Base-by-base conservation (phyloP, 768 basidiomycete genomes). In the Suillus occidentalis region DNA sequence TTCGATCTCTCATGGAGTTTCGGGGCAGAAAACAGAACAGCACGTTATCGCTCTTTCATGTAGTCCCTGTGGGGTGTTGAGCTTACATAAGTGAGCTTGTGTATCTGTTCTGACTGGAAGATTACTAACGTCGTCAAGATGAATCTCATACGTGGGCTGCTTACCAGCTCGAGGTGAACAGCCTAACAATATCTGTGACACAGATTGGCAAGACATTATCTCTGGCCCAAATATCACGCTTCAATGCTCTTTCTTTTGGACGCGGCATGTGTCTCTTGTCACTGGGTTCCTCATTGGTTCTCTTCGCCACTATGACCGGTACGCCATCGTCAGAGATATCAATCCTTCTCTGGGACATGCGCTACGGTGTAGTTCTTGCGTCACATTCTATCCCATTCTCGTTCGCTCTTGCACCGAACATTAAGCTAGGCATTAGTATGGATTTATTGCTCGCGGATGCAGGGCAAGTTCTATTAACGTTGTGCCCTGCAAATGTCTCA, bases 321-420 rank as follows among this genome's bases (percentile, higher is more conserved):
- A 62, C 60, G 20, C 61, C 55, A n/a, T 69, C 72, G 3, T 67
- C 78, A 8, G 84, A 85, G 64, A 78, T 90, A 60, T 76, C 78
- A 18, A 73, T 90, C 36, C 84, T 87, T 20, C 72, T 90, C 36
- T 90, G 89, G 89, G 89, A 91, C 67, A 76, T 90, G 25, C 86
- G 86, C 65, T 91, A 87, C 67, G 85, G 85, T 20, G 84, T 89
- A 40, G 76, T 90, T 28, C 79, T 91, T n/a, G 78, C 87, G 2
- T 80, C 82, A 6, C 82, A 87, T 45, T 71, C 75, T 9, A 75
- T 89, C 49, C 73, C 87, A 1, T 72, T 86, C 16, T 87, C 89
- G 0, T 76, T 83, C 1, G 71, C 80, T 25, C 64, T 85, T 18
- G 68, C 77, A 0, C 63, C 72, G 58, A 71, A 73, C 2, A 70